phyloP scores from a whole-genome alignment of 352 stramenopile genomes.

The Pythium sukuiense region DNA sequence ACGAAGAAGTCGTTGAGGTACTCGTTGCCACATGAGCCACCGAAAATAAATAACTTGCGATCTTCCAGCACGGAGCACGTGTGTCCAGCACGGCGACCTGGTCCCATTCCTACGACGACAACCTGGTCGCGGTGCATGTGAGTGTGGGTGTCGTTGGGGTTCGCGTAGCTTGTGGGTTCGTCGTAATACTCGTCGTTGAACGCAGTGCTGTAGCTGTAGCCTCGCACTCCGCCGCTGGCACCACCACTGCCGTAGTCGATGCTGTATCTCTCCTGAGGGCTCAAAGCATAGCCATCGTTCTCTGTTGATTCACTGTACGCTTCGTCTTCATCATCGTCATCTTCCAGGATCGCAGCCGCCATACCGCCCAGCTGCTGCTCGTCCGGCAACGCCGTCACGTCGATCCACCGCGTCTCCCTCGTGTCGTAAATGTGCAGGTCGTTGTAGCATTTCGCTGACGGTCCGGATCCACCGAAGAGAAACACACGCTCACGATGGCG shows the following conservation, averaged over 20 bases:
- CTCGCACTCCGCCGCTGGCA: not conserved
- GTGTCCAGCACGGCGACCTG: conserved; percentile 91
- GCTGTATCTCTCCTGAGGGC: conserved; percentile 23
- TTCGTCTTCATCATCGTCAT: conserved; percentile 54
- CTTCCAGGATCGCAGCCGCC: conserved; percentile 30
- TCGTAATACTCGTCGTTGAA: conserved; percentile 21
- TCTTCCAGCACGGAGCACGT: conserved; percentile 92
- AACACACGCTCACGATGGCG: conserved; percentile 89
- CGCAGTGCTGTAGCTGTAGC: conserved; percentile 4
- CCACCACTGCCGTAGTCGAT: conserved; percentile 9
- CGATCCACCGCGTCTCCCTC: conserved; percentile 43
- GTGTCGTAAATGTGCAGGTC: conserved; percentile 94
- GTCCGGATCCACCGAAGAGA: conserved; percentile 94
- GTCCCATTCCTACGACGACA: conserved; percentile 81
- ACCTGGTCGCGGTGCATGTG: conserved; percentile 60
- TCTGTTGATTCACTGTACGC: conserved; percentile 33
- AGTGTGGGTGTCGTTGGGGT: conserved; percentile 59
- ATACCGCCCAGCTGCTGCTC: conserved; percentile 78
- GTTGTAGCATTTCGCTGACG: conserved; percentile 94
- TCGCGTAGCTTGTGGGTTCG: conserved; percentile 33
- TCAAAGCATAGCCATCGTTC: conserved; percentile 33
- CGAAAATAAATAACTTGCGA: conserved; percentile 94
- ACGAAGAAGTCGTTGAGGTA: conserved; percentile 96
- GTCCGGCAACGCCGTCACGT: conserved; percentile 35
- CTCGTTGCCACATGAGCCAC: conserved; percentile 88